Conservation (phyloP, 2,329 filamentous ascomycete species). For the Trichoderma cornu-damae region DNA sequence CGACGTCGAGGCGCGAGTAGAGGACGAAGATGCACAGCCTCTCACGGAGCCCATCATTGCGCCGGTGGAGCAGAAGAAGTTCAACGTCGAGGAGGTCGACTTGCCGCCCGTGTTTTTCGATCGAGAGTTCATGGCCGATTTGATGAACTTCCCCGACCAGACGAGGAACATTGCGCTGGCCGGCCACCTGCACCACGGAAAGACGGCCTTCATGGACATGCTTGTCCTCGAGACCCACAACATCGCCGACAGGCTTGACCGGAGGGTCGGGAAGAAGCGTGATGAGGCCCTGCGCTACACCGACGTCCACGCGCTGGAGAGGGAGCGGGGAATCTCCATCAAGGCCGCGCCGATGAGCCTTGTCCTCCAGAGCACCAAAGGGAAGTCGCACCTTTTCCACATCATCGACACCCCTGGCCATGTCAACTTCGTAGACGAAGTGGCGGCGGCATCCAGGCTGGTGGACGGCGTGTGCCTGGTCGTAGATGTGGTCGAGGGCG, state of each 20-base stretch:
- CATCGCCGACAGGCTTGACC: slow-evolving; percentile 70
- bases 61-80: slow-evolving; percentile 91
- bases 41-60: slow-evolving; percentile 89
- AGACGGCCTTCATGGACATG: slow-evolving; percentile 98
- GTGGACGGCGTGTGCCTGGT: slow-evolving; percentile 90
- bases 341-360: slow-evolving; percentile 94
- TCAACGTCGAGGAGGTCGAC: slow-evolving; percentile 86
- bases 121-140: slow-evolving; percentile 85
- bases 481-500: slow-evolving; percentile 95
- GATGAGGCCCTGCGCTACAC: slow-evolving; percentile 95
- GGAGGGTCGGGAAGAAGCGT: slow-evolving; percentile 70
- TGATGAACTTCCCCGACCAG: slow-evolving; percentile 95
- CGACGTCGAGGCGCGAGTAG: slow-evolving; percentile 91
- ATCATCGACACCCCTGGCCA: slow-evolving; percentile 94
- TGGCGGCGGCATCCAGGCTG: slow-evolving; percentile 78
- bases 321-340: slow-evolving; percentile 83
- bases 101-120: slow-evolving; percentile 84
- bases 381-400: slow-evolving; percentile 93
- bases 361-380: slow-evolving; percentile 78
- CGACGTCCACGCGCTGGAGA: slow-evolving; percentile 82
- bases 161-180: slow-evolving; percentile 88
- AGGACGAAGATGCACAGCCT: slow-evolving; percentile 95
- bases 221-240: slow-evolving; percentile 93
- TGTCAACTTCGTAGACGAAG: slow-evolving; percentile 97
- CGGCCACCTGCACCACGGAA: slow-evolving; percentile 93